A percentile compares a stretch with the other conserved stretches of the same genome.
These are phyloP conservation scores for Pleoardoris graminearum DNA, from an alignment of 2,329 filamentous ascomycete genomes.

Conservation along the genomic window DNA sequence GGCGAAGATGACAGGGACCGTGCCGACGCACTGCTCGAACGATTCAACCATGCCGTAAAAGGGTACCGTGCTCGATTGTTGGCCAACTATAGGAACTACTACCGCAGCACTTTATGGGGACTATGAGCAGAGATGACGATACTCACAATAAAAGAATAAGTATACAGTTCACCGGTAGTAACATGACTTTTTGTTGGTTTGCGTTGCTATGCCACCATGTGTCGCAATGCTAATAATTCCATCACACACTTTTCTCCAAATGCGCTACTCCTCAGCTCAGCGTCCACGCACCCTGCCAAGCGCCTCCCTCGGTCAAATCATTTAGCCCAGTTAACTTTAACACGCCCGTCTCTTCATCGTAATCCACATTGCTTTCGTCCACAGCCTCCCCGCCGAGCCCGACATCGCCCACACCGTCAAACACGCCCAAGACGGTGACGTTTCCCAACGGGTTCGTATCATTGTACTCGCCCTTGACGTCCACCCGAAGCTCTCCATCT, in stretches of 20 bases:
- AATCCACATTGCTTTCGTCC: conserved; percentile 50
- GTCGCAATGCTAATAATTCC: too few relatives aligned
- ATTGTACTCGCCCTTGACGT: conserved; percentile 56
- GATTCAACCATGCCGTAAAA: conserved; percentile 9
- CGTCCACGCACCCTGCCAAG: conserved; percentile 63
- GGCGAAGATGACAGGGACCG: conserved; percentile 18
- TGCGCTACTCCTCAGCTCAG: too few relatives aligned
- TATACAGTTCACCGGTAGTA: too few relatives aligned
- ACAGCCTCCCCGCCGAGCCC: conserved; percentile 56
- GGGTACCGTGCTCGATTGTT: conserved; percentile 24
- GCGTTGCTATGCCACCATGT: too few relatives aligned
- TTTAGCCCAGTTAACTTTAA: conserved; percentile 58
- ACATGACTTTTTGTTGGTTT: too few relatives aligned
- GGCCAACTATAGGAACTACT: conserved; percentile 26
- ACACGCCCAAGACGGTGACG: conserved; percentile 65
- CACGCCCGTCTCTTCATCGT: conserved; percentile 53
- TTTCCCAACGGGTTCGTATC: conserved; percentile 64
- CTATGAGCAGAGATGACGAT: conserved; percentile 4
- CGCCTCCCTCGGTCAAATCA: conserved; percentile 55
- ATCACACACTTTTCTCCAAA: too few relatives aligned
- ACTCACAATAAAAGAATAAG: too few relatives aligned
- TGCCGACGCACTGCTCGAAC: conserved; percentile 18
- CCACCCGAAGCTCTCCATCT: conserved; percentile 52
- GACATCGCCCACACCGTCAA: conserved; percentile 40
- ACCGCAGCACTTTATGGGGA: conserved; percentile 24